phyloP scores from a whole-genome alignment of 805 yeast species.

The Debaryomyces maramus region DNA sequence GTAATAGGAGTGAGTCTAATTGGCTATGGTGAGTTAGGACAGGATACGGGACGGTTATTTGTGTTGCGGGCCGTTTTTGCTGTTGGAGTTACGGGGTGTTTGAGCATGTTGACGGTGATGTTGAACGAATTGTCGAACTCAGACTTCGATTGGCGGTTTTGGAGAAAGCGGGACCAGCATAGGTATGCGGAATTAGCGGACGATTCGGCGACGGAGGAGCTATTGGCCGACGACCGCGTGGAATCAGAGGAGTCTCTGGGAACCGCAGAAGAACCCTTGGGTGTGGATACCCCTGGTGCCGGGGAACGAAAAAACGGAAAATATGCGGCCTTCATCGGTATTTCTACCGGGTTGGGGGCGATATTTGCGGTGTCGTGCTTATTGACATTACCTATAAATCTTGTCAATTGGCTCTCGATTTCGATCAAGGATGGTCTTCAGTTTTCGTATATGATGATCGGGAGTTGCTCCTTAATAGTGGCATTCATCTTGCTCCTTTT shows the following conservation, averaged over 20 bases:
- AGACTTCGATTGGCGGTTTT: conserved; percentile 34
- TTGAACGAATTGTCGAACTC: conserved; percentile 55
- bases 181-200: conserved; percentile 14
- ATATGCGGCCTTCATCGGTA: conserved; percentile 60
- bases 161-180: conserved; percentile 17
- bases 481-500: conserved; percentile 41
- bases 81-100: conserved; percentile 54
- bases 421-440: conserved; percentile 43
- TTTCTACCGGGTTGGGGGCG: conserved; percentile 67
- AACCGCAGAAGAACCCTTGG: not conserved
- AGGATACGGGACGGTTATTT: conserved; percentile 27
- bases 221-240: not conserved
- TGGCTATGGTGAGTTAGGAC: conserved; percentile 45
- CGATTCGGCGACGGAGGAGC: not conserved
- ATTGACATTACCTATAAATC: conserved; percentile 55
- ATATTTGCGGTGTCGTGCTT: conserved; percentile 57
- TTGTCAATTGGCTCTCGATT: conserved; percentile 40
- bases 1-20: conserved; percentile 47
- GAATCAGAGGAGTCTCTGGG: not conserved
- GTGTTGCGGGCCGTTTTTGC: conserved; percentile 58
- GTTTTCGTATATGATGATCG: conserved; percentile 51
- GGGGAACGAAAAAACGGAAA: conserved; percentile 41
- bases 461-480: conserved; percentile 37
- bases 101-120: conserved; percentile 61
- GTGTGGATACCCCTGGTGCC: conserved; percentile 10